Evolutionary conservation across 2,329 filamentous ascomycete genomes (phyloP).

Genomic region (Fusarium vanettenii): DNA sequence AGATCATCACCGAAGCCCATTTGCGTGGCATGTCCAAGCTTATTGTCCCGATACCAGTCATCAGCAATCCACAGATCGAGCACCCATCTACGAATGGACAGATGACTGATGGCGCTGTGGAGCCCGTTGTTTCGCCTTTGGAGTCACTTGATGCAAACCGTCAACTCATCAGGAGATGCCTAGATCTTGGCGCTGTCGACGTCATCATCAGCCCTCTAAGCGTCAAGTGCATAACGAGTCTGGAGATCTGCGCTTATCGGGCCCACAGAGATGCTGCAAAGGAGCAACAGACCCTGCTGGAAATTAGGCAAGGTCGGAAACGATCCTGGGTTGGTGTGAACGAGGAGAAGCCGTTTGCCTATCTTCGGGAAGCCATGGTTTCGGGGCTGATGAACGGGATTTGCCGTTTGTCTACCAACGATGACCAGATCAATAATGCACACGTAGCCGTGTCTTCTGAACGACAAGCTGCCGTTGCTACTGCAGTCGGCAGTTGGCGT

Average conservation of each 20-base stretch:
- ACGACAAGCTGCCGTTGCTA: conserved; percentile 73
- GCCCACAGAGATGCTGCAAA: conserved; percentile 80
- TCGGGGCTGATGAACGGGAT: conserved; percentile 91
- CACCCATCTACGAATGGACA: conserved; percentile 43
- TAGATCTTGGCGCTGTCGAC: conserved; percentile 89
- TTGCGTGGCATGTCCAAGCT: conserved; percentile 67
- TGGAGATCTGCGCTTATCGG: conserved; percentile 87
- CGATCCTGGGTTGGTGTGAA: conserved; percentile 92
- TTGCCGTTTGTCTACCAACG: conserved; percentile 74
- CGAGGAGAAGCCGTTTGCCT: conserved; percentile 87
- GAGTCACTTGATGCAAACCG: conserved; percentile 47
- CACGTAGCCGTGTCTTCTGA: conserved; percentile 76
- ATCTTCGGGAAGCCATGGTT: conserved; percentile 93
- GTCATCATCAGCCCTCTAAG: conserved; percentile 85
- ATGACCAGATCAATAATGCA: conserved; percentile 72
- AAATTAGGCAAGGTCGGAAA: conserved; percentile 80
- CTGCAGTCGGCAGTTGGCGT: conserved; percentile 81
- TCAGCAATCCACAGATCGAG: conserved; percentile 54
- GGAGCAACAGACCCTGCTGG: conserved; percentile 78
- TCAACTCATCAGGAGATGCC: conserved; percentile 72
- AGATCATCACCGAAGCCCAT: conserved; percentile 68
- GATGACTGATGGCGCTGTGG: conserved; percentile 53
- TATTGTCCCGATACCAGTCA: conserved; percentile 66
- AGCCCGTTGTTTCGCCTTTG: conserved; percentile 45
- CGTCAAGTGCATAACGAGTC: conserved; percentile 76